phyloP scores from a whole-genome alignment of 768 basidiomycete genomes.

The Rhodotorula diobovata region DNA sequence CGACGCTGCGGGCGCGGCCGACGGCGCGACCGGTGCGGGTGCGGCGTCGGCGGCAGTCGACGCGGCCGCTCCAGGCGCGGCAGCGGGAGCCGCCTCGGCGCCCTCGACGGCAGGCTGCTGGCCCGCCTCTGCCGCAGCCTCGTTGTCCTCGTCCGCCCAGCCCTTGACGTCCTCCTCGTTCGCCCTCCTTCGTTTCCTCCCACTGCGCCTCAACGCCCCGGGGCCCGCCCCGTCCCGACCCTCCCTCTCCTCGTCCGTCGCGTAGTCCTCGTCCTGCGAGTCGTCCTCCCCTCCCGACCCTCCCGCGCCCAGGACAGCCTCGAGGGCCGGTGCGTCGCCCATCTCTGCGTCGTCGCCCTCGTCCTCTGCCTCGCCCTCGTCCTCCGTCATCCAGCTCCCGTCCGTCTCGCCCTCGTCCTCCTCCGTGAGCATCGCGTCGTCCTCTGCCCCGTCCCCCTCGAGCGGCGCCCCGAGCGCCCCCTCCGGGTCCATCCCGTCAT shows the following conservation, averaged over 20 bases:
- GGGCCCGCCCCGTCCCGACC: neutral
- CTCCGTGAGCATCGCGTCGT: conserved; percentile 2
- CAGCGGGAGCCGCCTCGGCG: neutral
- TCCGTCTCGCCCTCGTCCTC: conserved; percentile 5
- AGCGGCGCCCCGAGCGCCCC: conserved; percentile 52
- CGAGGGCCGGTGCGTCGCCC: neutral
- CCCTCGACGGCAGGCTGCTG: no score
- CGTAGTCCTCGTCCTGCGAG: conserved; percentile 1
- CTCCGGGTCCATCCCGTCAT: conserved; percentile 72
- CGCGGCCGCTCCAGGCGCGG: neutral
- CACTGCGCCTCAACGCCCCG: neutral
- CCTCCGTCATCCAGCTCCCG: conserved; percentile 39
- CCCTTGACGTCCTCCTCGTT: conserved; percentile 1
- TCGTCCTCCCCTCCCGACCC: neutral
- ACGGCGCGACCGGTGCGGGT: neutral
- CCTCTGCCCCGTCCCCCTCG: conserved; percentile 43
- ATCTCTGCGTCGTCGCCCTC: neutral
- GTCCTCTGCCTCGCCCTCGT: neutral
- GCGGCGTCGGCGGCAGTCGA: neutral
- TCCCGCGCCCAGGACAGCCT: neutral
- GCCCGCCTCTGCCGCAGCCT: no score
- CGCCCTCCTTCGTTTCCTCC: neutral
- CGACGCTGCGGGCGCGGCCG: neutral
- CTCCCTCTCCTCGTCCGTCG: conserved; percentile 9
- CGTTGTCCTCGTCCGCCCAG: conserved; percentile 21